These are phyloP conservation scores for Blastobotrys peoriensis DNA, from an alignment of 805 yeast species.

Conservation along the genomic window DNA sequence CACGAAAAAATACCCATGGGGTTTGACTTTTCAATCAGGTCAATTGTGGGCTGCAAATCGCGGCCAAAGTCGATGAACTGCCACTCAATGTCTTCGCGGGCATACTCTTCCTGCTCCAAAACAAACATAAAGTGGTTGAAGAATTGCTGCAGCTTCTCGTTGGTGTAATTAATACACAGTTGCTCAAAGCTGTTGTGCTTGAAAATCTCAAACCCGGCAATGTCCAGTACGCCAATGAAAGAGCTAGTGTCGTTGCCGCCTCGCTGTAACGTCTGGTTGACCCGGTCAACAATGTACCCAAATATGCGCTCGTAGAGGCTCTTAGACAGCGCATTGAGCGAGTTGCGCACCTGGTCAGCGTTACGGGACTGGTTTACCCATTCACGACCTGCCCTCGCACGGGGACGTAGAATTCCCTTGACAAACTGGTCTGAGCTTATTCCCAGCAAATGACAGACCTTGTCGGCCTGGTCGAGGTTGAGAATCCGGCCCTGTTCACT, in stretches of 20 bases:
- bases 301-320: constrained; percentile 80
- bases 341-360: constrained; percentile 70
- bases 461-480: constrained; percentile 45
- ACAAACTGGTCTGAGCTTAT: constrained; percentile 48
- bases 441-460: constrained; percentile 59
- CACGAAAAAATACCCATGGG: constrained; percentile 81
- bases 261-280: constrained; percentile 59
- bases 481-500: constrained; percentile 72
- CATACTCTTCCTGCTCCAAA: constrained; percentile 95
- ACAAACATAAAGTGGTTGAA: constrained; percentile 94
- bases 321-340: constrained; percentile 84
- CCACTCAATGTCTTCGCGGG: constrained; percentile 92
- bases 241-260: constrained; percentile 33
- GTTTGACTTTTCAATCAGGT: constrained; percentile 68
- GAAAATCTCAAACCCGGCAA: constrained; percentile 96
- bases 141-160: constrained; percentile 94
- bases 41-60: constrained; percentile 91
- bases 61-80: constrained; percentile 88
- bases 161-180: constrained; percentile 85
- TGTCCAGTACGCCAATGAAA: constrained; percentile 86
- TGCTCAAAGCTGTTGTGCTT: constrained; percentile 95
- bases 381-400: constrained; percentile 88
- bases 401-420: constrained; percentile 64
- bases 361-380: constrained; percentile 72
- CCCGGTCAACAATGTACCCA: constrained; percentile 64